Evolutionary conservation across 2,329 filamentous ascomycete genomes (phyloP), one percentile per base, ranked within the genome.

Genomic region (Tolypocladium inflatum): DNA sequence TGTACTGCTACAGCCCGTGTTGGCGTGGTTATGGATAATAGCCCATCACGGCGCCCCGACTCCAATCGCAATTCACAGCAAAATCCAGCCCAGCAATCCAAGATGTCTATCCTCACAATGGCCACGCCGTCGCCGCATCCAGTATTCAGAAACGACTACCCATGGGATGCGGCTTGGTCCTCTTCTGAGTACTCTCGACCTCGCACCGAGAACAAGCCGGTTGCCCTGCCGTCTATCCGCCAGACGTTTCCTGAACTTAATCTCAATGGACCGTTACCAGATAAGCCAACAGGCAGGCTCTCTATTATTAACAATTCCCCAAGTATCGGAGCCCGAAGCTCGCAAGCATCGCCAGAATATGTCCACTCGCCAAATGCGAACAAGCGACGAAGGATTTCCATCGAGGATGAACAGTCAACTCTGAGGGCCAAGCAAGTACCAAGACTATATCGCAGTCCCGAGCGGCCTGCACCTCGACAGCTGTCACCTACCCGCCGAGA

Each of bases 81-180:
- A 62, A 50, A 59, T 30, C 57, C 62, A 56, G 23, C 62, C 60
- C 51, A 63, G 65, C 59, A 63, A 62, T 60, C 67, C 68, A 79
- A 75, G 48, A 81, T 81, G 78, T 78, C 78, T 67, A 76, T 76
- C 66, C 71, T 81, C 64, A 73, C 77, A 61, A 80, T 79, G 70
- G 67, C 76, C 60, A 69, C 74, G 55, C 71, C 76, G 17, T 68
- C 74, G 56, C 68, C 74, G 42, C 73, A 76, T 60, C 66, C 73
- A 55, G 68, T 69, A 39, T 79, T 78, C 64, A 70, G 69, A 61
- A 69, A 69, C 55, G 72, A 76, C 38, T 70, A 70, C 39, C 63
- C 68, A 21, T 79, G 75, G 76, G 72, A 75, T 56, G 66, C 71
- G 38, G 59, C 66, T 60, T 68, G 72, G 56, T 64, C 68, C 4